Base-by-base conservation (phyloP, 805 yeast genomes). In the Myxozyma neotropica region DNA sequence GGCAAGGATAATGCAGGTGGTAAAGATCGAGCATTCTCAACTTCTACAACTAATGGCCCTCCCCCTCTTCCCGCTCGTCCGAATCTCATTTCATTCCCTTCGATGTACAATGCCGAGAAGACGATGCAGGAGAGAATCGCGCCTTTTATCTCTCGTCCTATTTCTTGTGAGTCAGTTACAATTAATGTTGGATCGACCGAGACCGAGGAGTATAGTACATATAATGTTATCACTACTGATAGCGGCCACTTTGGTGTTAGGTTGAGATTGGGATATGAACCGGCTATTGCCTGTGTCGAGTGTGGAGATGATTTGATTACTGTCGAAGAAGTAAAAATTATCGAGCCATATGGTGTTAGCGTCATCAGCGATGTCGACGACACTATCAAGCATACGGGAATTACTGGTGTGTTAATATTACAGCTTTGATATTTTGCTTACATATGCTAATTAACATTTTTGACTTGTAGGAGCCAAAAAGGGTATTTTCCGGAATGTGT, bases 281-380 rank as follows among this genome's bases (percentile, higher is more conserved):
- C 97, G 0, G 76, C 84, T 0, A 74, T 78, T 19, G 74, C 86
- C 1, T 66, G 67, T 26, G 71, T 67, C 7, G 69, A 69, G 54
- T 70, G 72, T 23, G 58, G 68, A 21, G 69, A 69, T 21, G 67
- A 63, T 26, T 83, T 81, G 59, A 86, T 81, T 12, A 72, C 79
- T 2, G 78, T 85, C 0, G 64, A 73, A 0, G 69, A 74, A 3
- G 81, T 84, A 59, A 81, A 83, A 23, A 73, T 79, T 12, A 75
- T 68, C 10, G 65, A 67, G 48, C 66, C 61, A 48, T 53, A 69
- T 0, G 94, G 96, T 0, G 75, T 86, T 23, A 89, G 88, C 12
- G 72, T 94, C 1, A 91, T 94, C 23, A 85, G 92, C 68, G 99
- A 94, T 72, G 86, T 94, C 43, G 99, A 94, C 71, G 99, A 94